These are phyloP conservation scores for Termitomyces titanicus DNA, from an alignment of 768 basidiomycete genomes.

Conservation along the genomic window DNA sequence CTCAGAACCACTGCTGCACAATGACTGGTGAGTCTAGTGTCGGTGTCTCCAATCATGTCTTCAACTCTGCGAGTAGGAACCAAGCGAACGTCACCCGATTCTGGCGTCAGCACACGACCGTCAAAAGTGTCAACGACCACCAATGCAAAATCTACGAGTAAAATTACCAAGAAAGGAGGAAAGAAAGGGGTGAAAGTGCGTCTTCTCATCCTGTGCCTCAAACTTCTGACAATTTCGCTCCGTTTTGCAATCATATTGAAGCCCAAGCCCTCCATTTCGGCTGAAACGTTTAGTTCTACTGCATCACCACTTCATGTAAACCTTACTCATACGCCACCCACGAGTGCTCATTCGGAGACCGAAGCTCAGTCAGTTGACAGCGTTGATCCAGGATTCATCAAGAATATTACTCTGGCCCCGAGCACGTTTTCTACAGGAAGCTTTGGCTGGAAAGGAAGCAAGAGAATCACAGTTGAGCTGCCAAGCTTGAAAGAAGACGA, in stretches of 20 bases:
- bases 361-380: conserved; percentile 29
- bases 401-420: conserved; percentile 51
- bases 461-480: conserved; percentile 63
- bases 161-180: conserved; percentile 29
- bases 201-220: not conserved
- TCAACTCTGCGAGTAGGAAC: conserved; percentile 21
- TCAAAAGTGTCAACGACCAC: conserved; percentile 51
- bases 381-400: conserved; percentile 60
- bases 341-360: conserved; percentile 32
- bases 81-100: conserved; percentile 43
- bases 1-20: not conserved
- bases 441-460: conserved; percentile 83
- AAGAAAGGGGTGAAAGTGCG: conserved; percentile 50
- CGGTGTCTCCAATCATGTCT: not conserved
- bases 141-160: conserved; percentile 30
- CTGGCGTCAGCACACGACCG: conserved; percentile 36
- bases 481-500: conserved; percentile 43
- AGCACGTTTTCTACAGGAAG: conserved; percentile 69
- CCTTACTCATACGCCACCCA: conserved; percentile 56
- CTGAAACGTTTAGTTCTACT: conserved; percentile 54
- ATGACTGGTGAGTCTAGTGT: not conserved
- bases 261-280: conserved; percentile 46
- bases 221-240: conserved; percentile 1
- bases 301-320: conserved; percentile 68
- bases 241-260: conserved; percentile 19